phyloP scores from a whole-genome alignment of 2,329 filamentous ascomycete genomes.

The Talaromyces marneffei region DNA sequence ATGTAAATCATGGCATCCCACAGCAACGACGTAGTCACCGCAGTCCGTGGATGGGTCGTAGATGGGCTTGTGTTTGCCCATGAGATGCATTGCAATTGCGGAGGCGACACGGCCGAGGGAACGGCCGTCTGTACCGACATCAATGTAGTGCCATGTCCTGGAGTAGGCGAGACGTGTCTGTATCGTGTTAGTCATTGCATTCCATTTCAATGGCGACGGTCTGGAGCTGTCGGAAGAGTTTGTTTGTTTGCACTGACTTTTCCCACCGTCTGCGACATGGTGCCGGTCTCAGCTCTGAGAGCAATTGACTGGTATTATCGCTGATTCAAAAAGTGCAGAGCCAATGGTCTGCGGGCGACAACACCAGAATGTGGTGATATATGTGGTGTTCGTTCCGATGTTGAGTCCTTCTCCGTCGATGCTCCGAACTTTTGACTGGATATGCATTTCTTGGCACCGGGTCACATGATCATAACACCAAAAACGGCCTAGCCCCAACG shows the following conservation, averaged over 20 bases:
- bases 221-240: not conserved
- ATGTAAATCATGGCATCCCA: conserved; percentile 78
- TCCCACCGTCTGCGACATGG: conserved; percentile 43
- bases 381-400: not conserved
- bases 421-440: not conserved
- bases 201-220: not conserved
- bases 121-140: conserved; percentile 63
- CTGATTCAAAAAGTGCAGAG: not conserved
- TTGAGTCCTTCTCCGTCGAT: not conserved
- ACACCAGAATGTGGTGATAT: not conserved
- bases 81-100: conserved; percentile 77
- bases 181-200: not conserved
- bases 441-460: conserved; percentile 7
- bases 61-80: conserved; percentile 99
- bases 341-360: not conserved
- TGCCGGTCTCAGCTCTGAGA: not conserved
- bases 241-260: conserved; percentile 30
- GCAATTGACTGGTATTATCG: not conserved
- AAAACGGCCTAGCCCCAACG: not conserved
- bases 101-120: conserved; percentile 86
- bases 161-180: conserved; percentile 96
- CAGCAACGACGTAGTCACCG: conserved; percentile 96
- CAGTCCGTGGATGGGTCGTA: conserved; percentile 97
- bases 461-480: not conserved
- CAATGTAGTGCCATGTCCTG: conserved; percentile 87